Conservation (phyloP, 1,284 basidiomycete genomes). For the Microbotryum lychnidis-dioicae region DNA sequence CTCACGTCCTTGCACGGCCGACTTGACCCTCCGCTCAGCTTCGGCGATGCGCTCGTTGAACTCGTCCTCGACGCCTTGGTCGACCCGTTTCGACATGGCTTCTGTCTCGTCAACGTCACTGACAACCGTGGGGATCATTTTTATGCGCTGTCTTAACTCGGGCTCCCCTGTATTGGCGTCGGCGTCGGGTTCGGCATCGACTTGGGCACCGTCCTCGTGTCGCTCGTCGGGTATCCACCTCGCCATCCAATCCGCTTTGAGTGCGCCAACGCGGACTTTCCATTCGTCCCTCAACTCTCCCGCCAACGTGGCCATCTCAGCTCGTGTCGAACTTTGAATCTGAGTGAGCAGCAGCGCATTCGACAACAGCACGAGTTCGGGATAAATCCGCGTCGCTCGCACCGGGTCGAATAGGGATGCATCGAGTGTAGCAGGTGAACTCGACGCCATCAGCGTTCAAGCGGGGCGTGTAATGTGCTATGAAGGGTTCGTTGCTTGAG, state of each 20-base stretch:
- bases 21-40: conserved; percentile 2
- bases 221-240: not conserved
- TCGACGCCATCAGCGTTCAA: no score
- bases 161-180: not conserved
- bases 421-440: no score
- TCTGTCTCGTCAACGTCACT: not conserved
- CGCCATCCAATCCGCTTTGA: conserved; percentile 7
- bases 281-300: conserved; percentile 2
- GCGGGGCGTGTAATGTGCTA: no score
- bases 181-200: not conserved
- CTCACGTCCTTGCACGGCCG: not conserved
- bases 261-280: conserved; percentile 3
- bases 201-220: not conserved
- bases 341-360: no score
- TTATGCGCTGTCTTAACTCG: not conserved
- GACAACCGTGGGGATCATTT: not conserved
- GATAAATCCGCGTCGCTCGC: no score
- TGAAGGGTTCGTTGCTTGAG: no score
- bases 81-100: not conserved
- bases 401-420: no score
- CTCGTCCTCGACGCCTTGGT: not conserved
- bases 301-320: not conserved
- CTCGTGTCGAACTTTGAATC: no score
- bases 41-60: conserved; percentile 1
- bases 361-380: no score